A percentile compares a stretch with the other conserved stretches of the same genome.
Evolutionary conservation across 1,139 yeast genomes (phyloP).

Genomic region (Scheffersomyces lignicola): DNA sequence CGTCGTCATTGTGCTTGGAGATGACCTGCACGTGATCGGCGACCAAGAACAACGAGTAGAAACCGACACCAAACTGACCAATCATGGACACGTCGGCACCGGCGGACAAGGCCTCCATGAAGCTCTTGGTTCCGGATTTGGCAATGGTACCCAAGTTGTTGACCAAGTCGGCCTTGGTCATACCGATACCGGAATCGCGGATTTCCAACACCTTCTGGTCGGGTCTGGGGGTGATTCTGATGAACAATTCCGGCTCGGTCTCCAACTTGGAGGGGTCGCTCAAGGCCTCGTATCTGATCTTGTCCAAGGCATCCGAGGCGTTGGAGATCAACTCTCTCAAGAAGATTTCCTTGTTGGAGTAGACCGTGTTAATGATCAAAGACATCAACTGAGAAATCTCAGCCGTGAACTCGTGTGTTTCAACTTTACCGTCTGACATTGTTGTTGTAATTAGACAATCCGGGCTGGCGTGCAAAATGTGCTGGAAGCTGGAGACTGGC

Average conservation of each 20-base stretch:
- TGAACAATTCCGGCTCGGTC: slow-evolving; percentile 93
- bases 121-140: slow-evolving; percentile 98
- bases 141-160: slow-evolving; percentile 99
- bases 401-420: slow-evolving; percentile 97
- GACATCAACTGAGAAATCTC: slow-evolving; percentile 99
- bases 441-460: slow-evolving; percentile 3
- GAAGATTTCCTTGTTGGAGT: slow-evolving; percentile 99
- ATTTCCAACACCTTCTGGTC: slow-evolving; percentile 93
- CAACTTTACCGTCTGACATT: slow-evolving; percentile 65
- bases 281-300: slow-evolving; percentile 95
- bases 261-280: slow-evolving; percentile 91
- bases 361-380: slow-evolving; percentile 99
- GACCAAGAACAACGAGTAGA: slow-evolving; percentile 98
- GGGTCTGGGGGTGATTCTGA: slow-evolving; percentile 95
- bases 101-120: slow-evolving; percentile 98
- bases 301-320: slow-evolving; percentile 85
- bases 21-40: slow-evolving; percentile 99
- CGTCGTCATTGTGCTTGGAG: slow-evolving; percentile 98
- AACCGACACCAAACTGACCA: slow-evolving; percentile 99
- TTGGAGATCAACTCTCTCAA: slow-evolving; percentile 98
- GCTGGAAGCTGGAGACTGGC: background rate
- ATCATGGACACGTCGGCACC: slow-evolving; percentile 99
- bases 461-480: too few species aligned
- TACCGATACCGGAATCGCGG: slow-evolving; percentile 99
- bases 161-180: slow-evolving; percentile 98